Conservation (phyloP, 169 alveolate species). For the Theileria equi region DNA sequence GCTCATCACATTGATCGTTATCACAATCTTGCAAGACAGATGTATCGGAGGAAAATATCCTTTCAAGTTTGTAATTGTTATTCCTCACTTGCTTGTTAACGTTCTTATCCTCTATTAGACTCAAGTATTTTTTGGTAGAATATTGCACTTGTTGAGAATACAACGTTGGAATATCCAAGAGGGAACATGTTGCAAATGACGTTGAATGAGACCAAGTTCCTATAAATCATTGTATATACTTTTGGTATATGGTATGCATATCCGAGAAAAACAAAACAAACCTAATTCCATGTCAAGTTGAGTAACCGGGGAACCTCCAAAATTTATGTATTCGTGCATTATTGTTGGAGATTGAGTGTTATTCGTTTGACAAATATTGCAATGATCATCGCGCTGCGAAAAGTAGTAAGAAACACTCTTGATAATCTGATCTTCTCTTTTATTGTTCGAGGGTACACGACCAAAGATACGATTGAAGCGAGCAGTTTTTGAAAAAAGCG, state of each 20-base stretch:
- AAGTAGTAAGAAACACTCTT: too few species aligned
- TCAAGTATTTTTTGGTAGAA: constrained; percentile 29
- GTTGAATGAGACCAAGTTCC: constrained; percentile 34
- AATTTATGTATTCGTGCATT: constrained; percentile 29
- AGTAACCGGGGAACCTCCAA: constrained; percentile 45
- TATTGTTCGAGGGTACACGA: too few species aligned
- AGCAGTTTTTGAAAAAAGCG: too few species aligned
- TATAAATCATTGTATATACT: not conserved
- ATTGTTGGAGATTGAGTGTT: constrained; percentile 24
- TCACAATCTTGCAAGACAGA: too few species aligned
- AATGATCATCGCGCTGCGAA: too few species aligned
- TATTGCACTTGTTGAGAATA: constrained; percentile 51
- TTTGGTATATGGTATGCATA: not conserved
- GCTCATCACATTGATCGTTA: too few species aligned
- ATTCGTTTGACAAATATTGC: too few species aligned
- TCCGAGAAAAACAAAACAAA: too few species aligned
- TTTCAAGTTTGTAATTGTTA: not conserved
- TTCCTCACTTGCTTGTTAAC: not conserved
- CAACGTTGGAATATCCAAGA: constrained; percentile 31
- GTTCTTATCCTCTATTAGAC: constrained; percentile 23
- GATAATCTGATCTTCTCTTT: too few species aligned
- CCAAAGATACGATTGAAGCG: too few species aligned
- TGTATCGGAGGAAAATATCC: too few species aligned
- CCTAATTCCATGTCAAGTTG: constrained; percentile 41
- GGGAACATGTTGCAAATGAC: constrained; percentile 10